phyloP scores from a whole-genome alignment of 257 asterid species.

The Ajuga chamaepitys region DNA sequence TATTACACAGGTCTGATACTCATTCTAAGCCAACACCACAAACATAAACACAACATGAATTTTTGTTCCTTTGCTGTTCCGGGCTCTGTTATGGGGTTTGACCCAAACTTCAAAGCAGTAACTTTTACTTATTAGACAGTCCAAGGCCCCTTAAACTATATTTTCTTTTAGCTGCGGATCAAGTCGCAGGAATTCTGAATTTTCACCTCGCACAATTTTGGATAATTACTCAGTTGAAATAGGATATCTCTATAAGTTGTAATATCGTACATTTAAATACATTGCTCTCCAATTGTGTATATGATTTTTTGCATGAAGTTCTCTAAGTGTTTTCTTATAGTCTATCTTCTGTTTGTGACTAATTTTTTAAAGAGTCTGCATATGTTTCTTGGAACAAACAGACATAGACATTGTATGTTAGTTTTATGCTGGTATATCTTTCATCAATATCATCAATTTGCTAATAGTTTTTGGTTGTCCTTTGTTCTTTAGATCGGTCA shows the following conservation, averaged over 20 bases:
- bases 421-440: not conserved
- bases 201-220: too few relatives aligned
- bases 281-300: not conserved
- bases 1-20: not conserved
- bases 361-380: not conserved
- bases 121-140: not conserved
- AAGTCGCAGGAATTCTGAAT: not conserved
- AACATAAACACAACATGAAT: not conserved
- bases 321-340: too few relatives aligned
- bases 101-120: not conserved
- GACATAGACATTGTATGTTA: not conserved
- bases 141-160: not conserved
- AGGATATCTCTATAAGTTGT: not conserved
- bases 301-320: not conserved
- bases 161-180: slow-evolving; percentile 7
- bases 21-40: not conserved
- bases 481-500: slow-evolving; percentile 68
- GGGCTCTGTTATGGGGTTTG: too few relatives aligned
- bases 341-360: not conserved
- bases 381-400: not conserved
- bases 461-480: slow-evolving; percentile 11
- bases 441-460: not conserved
- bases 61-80: not conserved
- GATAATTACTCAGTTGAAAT: not conserved
- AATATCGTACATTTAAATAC: not conserved